Percentiles rank a stretch among this genome's conserved stretches.
Conservation (phyloP, 139 green algal species). For the Picochlorum sp. region DNA sequence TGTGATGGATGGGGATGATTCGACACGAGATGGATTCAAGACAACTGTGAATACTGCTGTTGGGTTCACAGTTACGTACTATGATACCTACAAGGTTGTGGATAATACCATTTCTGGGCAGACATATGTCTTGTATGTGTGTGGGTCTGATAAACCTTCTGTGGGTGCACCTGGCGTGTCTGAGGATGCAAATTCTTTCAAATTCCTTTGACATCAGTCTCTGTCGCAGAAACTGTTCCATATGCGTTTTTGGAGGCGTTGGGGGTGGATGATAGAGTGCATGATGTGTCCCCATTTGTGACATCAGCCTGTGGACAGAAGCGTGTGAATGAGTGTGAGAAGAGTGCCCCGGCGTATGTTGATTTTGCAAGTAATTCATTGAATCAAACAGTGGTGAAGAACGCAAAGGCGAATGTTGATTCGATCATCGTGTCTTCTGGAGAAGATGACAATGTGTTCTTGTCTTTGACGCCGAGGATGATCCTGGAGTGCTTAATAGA, state of each 20-base stretch:
- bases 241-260: constrained; percentile 55
- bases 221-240: constrained; percentile 45
- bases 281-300: constrained; percentile 38
- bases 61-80: constrained; percentile 59
- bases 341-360: constrained; percentile 3
- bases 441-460: constrained; percentile 16
- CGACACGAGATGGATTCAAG: not conserved
- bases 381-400: constrained; percentile 18
- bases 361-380: constrained; percentile 3
- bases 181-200: constrained; percentile 41
- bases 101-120: constrained; percentile 39
- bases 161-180: constrained; percentile 17
- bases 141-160: constrained; percentile 35
- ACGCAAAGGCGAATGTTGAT: constrained; percentile 19
- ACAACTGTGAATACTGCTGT: constrained; percentile 31
- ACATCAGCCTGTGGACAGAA: constrained; percentile 52
- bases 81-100: constrained; percentile 57
- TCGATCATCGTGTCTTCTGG: constrained; percentile 18
- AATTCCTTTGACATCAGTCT: constrained; percentile 52
- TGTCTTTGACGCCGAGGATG: constrained; percentile 41
- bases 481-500: constrained; percentile 50
- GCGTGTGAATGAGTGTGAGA: constrained; percentile 19
- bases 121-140: constrained; percentile 75
- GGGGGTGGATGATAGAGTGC: constrained; percentile 48
- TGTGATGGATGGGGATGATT: constrained; percentile 4